Conservation (phyloP, 1,139 yeast species). For the Martiniozyma asiatica region DNA sequence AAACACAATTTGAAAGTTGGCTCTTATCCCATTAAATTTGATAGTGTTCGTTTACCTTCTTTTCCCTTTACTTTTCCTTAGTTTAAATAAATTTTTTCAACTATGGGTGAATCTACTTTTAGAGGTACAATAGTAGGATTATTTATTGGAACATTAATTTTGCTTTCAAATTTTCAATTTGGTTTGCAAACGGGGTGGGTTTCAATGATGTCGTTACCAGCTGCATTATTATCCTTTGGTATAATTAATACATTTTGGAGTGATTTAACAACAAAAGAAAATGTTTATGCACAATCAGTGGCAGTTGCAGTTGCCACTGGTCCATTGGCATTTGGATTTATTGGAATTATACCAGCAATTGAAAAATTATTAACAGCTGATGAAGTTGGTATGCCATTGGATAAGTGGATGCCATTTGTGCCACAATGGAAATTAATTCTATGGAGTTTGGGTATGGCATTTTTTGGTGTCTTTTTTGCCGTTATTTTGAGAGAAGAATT, state of each 20-base stretch:
- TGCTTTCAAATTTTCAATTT: slow-evolving; percentile 85
- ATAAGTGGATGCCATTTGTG: slow-evolving; percentile 21
- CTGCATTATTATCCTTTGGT: slow-evolving; percentile 81
- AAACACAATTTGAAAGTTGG: no score
- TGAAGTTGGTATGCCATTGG: slow-evolving; percentile 60
- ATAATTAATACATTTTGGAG: slow-evolving; percentile 46
- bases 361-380: slow-evolving; percentile 72
- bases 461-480: slow-evolving; percentile 93
- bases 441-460: slow-evolving; percentile 82
- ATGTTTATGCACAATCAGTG: slow-evolving; percentile 81
- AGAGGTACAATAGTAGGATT: slow-evolving; percentile 67
- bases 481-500: slow-evolving; percentile 79
- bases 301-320: slow-evolving; percentile 98
- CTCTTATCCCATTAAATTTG: no score
- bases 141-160: slow-evolving; percentile 65
- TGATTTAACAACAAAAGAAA: slow-evolving; percentile 73
- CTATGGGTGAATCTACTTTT: slow-evolving; percentile 31
- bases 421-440: slow-evolving; percentile 41
- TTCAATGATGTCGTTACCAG: slow-evolving; percentile 97
- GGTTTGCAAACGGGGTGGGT: slow-evolving; percentile 99
- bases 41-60: no score
- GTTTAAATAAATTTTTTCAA: no score
- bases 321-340: slow-evolving; percentile 87
- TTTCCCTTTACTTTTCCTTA: no score
- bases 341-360: slow-evolving; percentile 94